Evolutionary conservation across 2,329 filamentous ascomycete species (phyloP), one percentile per base, ranked within the genome.

Genomic region (Colletotrichum tabaci): DNA sequence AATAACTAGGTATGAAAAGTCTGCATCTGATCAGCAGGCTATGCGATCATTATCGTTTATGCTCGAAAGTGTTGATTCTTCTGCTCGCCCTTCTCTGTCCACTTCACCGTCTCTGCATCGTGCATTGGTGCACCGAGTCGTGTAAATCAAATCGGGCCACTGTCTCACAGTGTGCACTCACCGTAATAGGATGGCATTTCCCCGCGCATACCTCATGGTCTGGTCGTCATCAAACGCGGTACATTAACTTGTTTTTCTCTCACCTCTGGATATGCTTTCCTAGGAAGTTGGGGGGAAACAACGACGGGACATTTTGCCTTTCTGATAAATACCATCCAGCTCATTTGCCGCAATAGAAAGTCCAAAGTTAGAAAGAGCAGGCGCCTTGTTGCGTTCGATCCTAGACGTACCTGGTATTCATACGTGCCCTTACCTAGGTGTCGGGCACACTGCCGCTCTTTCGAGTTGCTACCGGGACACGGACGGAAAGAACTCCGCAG

Each of bases 401-500:
- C 44, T 47, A 38, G 26, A 12, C 15, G 18, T 12, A 21, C 26
- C 30, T 30, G 30, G 12, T 46, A 38, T 61, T 21, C 44, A 10
- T 61, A 49, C 18, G 23, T 49, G 4, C n/a, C 16, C 16, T 12
- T 18, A 23, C 18, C 9, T 30, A 42, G 23, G 57, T 47, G 50
- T 53, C 30, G 18, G 7, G 21, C 18, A 8, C 35, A n/a, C 38
- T 61, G 46, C 46, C 7, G 55, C n/a, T 12, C 13, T 50, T 38
- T 30, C 50, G 23, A 53, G 21, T 26, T 57, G 13, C 38, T 23
- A 56, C 30, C 30, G 38, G 21, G 18, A n/a, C 30, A 35, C 9
- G 30, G 50, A 50, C 64, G 64, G 67, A 71, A 67, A 61, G 64
- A 71, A 67, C 67, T 71, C 67, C 52, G 52, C 30, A 56, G 38